Conservation (phyloP, 352 stramenopile genomes). For the Phytopythium litorale region DNA sequence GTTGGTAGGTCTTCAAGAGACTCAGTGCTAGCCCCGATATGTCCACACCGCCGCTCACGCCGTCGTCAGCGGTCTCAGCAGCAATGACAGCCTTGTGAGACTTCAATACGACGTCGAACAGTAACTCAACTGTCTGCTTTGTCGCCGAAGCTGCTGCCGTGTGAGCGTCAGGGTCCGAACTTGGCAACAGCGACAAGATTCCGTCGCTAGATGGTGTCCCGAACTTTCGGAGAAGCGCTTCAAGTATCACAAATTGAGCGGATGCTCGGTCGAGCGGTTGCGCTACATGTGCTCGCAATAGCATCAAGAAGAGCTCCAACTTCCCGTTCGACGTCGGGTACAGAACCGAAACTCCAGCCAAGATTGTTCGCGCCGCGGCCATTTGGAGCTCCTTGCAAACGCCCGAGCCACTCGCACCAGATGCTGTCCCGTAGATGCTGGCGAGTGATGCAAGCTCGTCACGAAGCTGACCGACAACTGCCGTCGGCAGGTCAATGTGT, state of each 20-base stretch:
- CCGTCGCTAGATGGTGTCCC: constrained; percentile 52
- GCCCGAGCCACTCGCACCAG: background rate
- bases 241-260: constrained; percentile 51
- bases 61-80: background rate
- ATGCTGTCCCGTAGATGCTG: constrained; percentile 17
- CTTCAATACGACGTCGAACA: constrained; percentile 35
- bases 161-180: constrained; percentile 9
- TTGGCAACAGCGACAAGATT: constrained; percentile 68
- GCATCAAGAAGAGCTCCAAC: constrained; percentile 54
- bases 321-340: constrained; percentile 65
- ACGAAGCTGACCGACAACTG: constrained; percentile 33
- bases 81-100: constrained; percentile 12
- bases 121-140: constrained; percentile 34
- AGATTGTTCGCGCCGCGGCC: constrained; percentile 60
- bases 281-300: constrained; percentile 45
- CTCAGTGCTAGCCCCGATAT: constrained; percentile 39
- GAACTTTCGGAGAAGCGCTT: constrained; percentile 50
- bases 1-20: constrained; percentile 71
- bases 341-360: constrained; percentile 54
- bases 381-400: constrained; percentile 28
- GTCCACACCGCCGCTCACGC: background rate
- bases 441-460: constrained; percentile 48
- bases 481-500: constrained; percentile 35
- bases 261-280: constrained; percentile 23
- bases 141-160: constrained; percentile 12